A percentile compares a stretch with the other conserved stretches of the same genome.
Evolutionary conservation across 345 rosid genomes (phyloP).

Genomic region (Populus deltoides): DNA sequence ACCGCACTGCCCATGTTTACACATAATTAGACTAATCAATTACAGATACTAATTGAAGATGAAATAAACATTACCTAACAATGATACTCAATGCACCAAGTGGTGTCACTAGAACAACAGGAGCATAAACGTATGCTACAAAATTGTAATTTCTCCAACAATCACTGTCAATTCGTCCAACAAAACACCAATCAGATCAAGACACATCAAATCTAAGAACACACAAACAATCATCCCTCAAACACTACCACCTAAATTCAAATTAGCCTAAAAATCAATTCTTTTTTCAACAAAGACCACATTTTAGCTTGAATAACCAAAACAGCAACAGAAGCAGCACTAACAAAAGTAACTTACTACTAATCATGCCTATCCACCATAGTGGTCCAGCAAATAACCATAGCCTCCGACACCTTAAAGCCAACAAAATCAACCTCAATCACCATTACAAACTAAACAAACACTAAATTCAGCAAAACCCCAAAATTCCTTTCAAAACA

Average conservation of each 20-base stretch:
- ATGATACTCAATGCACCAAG: constrained; percentile 78
- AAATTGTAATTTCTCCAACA: constrained; percentile 69
- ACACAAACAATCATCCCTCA: not conserved
- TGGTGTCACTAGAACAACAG: constrained; percentile 78
- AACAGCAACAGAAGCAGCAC: not conserved
- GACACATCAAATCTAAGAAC: not conserved
- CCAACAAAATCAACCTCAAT: not conserved
- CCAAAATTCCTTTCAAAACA: not conserved
- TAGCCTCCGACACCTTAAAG: constrained; percentile 68
- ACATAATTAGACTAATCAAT: constrained; percentile 18
- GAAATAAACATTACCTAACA: constrained; percentile 43
- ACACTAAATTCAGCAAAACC: not conserved
- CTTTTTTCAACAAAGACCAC: not conserved
- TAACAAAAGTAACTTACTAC: constrained; percentile 50
- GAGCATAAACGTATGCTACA: constrained; percentile 66
- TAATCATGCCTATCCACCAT: constrained; percentile 87
- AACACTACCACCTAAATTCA: not conserved
- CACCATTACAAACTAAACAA: not conserved
- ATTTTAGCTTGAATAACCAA: not conserved
- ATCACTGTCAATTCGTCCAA: constrained; percentile 45
- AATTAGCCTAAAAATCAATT: not conserved
- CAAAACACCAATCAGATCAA: not conserved
- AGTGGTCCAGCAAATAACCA: constrained; percentile 73
- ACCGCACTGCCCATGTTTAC: constrained; percentile 56
- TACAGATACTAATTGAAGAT: not conserved